Percentiles rank a stretch among this genome's conserved stretches.
These are phyloP conservation scores for Botrytis deweyae DNA, from an alignment of 2,329 filamentous ascomycete genomes.

Conservation along the genomic window DNA sequence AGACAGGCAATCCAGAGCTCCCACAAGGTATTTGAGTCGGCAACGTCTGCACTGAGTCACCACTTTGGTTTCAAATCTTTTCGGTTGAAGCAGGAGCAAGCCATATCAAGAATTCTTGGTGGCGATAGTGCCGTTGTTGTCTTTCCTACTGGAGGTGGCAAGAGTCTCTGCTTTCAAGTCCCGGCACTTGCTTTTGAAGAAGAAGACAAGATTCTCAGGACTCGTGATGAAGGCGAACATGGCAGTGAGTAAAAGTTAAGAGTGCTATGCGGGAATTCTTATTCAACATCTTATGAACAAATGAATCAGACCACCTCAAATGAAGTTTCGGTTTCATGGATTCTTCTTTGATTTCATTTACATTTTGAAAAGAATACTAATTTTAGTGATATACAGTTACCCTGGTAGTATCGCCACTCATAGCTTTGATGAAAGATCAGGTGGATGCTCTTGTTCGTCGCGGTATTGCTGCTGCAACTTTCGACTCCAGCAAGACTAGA, in stretches of 20 bases:
- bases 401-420: conserved; percentile 55
- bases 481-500: conserved; percentile 55
- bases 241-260: conserved; percentile 39
- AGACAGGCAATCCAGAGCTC: conserved; percentile 1
- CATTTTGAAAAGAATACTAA: neutral
- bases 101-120: conserved; percentile 44
- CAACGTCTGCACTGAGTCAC: conserved; percentile 41
- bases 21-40: conserved; percentile 26
- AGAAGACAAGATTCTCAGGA: conserved; percentile 39
- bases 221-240: conserved; percentile 27
- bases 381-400: conserved; percentile 41
- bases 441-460: conserved; percentile 53
- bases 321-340: neutral
- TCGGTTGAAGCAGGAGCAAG: conserved; percentile 47
- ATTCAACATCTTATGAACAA: neutral
- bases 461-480: conserved; percentile 52
- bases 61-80: conserved; percentile 46
- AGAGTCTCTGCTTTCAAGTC: conserved; percentile 46
- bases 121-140: conserved; percentile 47
- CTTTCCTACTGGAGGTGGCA: conserved; percentile 46
- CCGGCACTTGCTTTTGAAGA: conserved; percentile 46
- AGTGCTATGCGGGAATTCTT: neutral
- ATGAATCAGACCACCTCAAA: neutral
- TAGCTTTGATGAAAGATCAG: conserved; percentile 62
- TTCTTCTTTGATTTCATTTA: neutral